Evolutionary conservation across 192 early-diverging fungal genomes (phyloP), one percentile per base, ranked within the genome.

Genomic region (Linnemannia exigua): DNA sequence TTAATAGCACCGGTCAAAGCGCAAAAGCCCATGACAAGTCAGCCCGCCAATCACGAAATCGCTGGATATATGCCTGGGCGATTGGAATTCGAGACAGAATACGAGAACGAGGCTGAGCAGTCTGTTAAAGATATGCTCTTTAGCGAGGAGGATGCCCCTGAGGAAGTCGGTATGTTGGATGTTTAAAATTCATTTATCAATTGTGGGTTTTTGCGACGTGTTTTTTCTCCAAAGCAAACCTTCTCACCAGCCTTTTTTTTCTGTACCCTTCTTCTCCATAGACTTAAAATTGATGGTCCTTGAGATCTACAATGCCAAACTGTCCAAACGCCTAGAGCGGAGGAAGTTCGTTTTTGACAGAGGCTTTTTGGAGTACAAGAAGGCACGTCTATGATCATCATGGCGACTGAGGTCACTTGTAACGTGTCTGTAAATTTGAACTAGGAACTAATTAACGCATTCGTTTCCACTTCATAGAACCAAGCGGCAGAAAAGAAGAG

Each of bases 61-160:
- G 91, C 93, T 41, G 99, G 99, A 7, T 99, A 95, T 78, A 99
- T 99, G 99, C 99, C 99, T 22, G 95, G 95, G 19, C 95, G 99
- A 28, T 84, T 93, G 33, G 99, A 99, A 88, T 99, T 99, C 88
- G 99, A 99, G 72, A 92, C 91, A n/a, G 99, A 99, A 87, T 92
- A 93, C 77, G 98, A 99, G 68, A 98, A 99, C 75, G 97, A 98
- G 48, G 97, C 98, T 5, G 99, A 99, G 89, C 92, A 95, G 61
- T 82, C 89, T n/a, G 93, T 99, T 70, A 99, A 99, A 79, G 98
- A 99, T 76, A 95, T 99, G 92, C 89, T 93, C 54, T 96, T 99
- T 84, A 92, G 91, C 68, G 97, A 98, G 38, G 94, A 94, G 52
- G 98, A 99, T 79, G 87, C 94, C 14, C 90, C 91, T 17, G 96